Evolutionary conservation across 2,329 filamentous ascomycete species (phyloP).

Genomic region (Neophaeococcomyces aloes): DNA sequence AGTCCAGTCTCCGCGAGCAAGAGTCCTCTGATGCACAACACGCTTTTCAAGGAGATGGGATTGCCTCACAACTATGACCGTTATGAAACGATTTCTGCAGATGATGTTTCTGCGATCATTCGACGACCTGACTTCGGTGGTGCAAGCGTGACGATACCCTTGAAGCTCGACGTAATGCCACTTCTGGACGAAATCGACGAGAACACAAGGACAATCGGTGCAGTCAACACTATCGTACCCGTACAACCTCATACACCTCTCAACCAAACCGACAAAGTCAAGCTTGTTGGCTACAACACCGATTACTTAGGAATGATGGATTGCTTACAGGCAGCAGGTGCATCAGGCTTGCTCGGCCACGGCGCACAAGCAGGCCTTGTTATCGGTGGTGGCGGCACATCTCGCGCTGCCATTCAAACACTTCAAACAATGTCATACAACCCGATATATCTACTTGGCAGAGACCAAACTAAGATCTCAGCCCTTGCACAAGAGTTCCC

Average conservation of each 20-base stretch:
- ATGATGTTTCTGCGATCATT: slow-evolving; percentile 55
- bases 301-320: slow-evolving; percentile 90
- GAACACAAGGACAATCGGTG: slow-evolving; percentile 73
- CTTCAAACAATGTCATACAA: slow-evolving; percentile 72
- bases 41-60: slow-evolving; percentile 63
- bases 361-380: slow-evolving; percentile 56
- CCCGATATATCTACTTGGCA: slow-evolving; percentile 78
- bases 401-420: slow-evolving; percentile 81
- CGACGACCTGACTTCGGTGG: slow-evolving; percentile 70
- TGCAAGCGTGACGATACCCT: slow-evolving; percentile 86
- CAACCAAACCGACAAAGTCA: slow-evolving; percentile 30
- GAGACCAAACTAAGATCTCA: slow-evolving; percentile 58
- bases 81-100: slow-evolving; percentile 59
- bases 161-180: slow-evolving; percentile 80
- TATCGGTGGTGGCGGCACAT: slow-evolving; percentile 83
- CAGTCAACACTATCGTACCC: slow-evolving; percentile 86
- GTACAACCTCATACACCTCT: slow-evolving; percentile 23
- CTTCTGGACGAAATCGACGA: slow-evolving; percentile 70
- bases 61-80: slow-evolving; percentile 73
- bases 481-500: slow-evolving; percentile 64
- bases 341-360: slow-evolving; percentile 35
- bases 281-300: slow-evolving; percentile 78
- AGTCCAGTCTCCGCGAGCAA: slow-evolving; percentile 71
- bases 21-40: slow-evolving; percentile 83
- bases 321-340: slow-evolving; percentile 60